Evolutionary conservation across 139 green algal genomes (phyloP).

Genomic region (Picochlorum sp.): DNA sequence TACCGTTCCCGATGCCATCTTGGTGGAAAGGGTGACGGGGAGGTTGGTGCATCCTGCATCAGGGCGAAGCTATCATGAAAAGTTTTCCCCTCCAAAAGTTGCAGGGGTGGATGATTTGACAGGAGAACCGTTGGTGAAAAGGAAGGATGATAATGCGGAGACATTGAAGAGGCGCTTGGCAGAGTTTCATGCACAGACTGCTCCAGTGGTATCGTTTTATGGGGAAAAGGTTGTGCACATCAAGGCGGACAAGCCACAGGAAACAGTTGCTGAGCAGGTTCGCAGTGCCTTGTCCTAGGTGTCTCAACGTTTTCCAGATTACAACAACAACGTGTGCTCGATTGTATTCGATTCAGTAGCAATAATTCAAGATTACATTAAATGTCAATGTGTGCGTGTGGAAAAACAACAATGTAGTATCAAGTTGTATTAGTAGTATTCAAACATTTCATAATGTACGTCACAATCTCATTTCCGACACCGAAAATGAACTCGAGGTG

Average conservation of each 20-base stretch:
- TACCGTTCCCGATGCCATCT: constrained; percentile 72
- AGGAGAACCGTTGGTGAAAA: constrained; percentile 86
- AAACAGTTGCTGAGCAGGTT: constrained; percentile 54
- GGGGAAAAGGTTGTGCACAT: constrained; percentile 45
- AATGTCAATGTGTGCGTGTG: too few relatives aligned
- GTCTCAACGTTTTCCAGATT: not conserved
- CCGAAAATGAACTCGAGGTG: constrained; percentile 89
- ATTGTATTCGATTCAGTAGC: too few relatives aligned
- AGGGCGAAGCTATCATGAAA: constrained; percentile 92
- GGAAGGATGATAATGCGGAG: constrained; percentile 98
- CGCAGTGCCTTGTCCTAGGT: constrained; percentile 28
- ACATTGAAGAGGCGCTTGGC: constrained; percentile 82
- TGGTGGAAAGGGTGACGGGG: constrained; percentile 88
- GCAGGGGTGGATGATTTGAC: constrained; percentile 69
- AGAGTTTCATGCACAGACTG: constrained; percentile 88
- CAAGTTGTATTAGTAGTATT: not conserved
- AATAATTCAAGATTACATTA: too few relatives aligned
- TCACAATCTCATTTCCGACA: constrained; percentile 53
- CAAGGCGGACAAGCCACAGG: constrained; percentile 47
- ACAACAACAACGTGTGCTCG: too few relatives aligned
- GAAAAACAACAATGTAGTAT: too few relatives aligned
- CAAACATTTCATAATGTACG: constrained; percentile 9
- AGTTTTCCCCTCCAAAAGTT: constrained; percentile 85
- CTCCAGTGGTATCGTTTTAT: constrained; percentile 70
- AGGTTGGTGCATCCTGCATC: constrained; percentile 82